phyloP scores from a whole-genome alignment of 2,329 filamentous ascomycete genomes.

The Fusarium buharicum region DNA sequence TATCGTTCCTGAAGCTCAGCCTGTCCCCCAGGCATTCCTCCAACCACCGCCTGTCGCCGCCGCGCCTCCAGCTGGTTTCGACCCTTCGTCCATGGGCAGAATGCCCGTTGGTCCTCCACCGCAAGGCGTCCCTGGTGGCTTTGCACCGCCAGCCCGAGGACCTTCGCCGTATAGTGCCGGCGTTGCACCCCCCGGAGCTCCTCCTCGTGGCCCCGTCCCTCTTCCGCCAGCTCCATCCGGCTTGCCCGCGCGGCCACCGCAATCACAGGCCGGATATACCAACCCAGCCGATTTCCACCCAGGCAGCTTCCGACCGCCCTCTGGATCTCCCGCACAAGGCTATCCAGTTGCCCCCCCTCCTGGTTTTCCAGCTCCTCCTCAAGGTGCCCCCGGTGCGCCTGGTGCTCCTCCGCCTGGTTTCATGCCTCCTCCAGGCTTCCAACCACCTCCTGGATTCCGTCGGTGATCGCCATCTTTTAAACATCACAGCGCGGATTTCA shows the following conservation, averaged over 20 bases:
- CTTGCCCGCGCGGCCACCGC: constrained; percentile 61
- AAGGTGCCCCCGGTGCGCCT: constrained; percentile 48
- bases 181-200: constrained; percentile 42
- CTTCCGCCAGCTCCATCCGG: constrained; percentile 62
- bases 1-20: constrained; percentile 82
- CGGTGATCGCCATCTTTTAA: constrained; percentile 44
- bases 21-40: constrained; percentile 79
- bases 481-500: constrained; percentile 22
- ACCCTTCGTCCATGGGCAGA: constrained; percentile 48
- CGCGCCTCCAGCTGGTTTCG: constrained; percentile 49
- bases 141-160: constrained; percentile 51
- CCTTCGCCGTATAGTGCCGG: constrained; percentile 50
- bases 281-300: constrained; percentile 62
- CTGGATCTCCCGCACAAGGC: constrained; percentile 52
- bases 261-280: constrained; percentile 57
- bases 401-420: constrained; percentile 55
- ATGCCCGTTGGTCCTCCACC: constrained; percentile 48
- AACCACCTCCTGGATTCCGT: constrained; percentile 58
- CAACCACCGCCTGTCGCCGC: constrained; percentile 45
- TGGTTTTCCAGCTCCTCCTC: constrained; percentile 54
- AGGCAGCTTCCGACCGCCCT: constrained; percentile 54
- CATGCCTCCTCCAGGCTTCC: constrained; percentile 57
- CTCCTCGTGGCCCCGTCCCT: constrained; percentile 48
- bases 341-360: constrained; percentile 55
- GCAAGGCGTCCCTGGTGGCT: constrained; percentile 52